Base-by-base conservation (phyloP, 495 filamentous ascomycete genomes). In the Podospora bellae-mahoneyi region DNA sequence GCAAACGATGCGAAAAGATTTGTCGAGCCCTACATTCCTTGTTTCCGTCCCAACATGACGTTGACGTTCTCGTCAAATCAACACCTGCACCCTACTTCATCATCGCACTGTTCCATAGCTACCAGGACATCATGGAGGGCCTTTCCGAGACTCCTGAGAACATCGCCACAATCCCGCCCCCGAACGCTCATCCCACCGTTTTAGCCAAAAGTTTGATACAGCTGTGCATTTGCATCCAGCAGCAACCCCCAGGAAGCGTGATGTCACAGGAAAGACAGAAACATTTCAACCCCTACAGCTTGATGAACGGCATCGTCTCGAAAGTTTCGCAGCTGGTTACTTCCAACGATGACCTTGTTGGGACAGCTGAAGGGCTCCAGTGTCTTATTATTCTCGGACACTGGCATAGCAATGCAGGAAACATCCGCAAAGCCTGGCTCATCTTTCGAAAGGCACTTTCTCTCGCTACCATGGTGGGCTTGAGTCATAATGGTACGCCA, bases 291-390 rank as follows among this genome's bases (percentile, higher is more conserved):
- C 34, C 79, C 1, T 62, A 70, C 1, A 64, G 71, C 2, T 69
- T 74, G 57, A 78, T 82, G 54, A 70, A 63, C 5, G 76, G 72
- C 60, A 81, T 80, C 39, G 69, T 82, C n/a, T 68, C 75, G 9
- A 65, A 73, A 0, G 79, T 84, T 18, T 75, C 74, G 16, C 70
- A 79, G 15, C 72, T 80, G 19, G 78, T 86, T 7, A 80, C 79
- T 19, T 83, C 79, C 19, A 81, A 86, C 54, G 84, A 88, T 60
- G 80, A 80, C 56, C 70, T 87, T 0, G 70, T 86, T 2, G 75
- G 74, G n/a, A 83, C 77, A 6, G 73, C 76, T 18, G 81, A 84
- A 65, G 83, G 81, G 10, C 70, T 84, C 3, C 78, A 84, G 66
- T 76, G 76, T 60, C 70, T 84, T 7, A 66, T 75, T 39, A 64